A percentile compares a stretch with the other conserved stretches of the same genome.
Evolutionary conservation across 129 eudicot genomes (phyloP).

Genomic region (Tagetes erecta): DNA sequence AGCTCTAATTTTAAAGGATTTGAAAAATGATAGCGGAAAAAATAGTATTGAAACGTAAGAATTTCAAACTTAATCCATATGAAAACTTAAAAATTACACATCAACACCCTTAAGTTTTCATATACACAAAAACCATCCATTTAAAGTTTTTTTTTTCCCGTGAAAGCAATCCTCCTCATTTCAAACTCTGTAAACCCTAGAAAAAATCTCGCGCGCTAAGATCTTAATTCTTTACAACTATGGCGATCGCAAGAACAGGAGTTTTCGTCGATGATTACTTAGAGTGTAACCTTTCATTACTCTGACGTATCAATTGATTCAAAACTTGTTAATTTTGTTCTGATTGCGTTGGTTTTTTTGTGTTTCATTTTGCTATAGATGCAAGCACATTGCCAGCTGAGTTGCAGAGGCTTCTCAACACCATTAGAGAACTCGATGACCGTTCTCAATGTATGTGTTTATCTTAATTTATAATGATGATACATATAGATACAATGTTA

Average conservation of each 20-base stretch:
- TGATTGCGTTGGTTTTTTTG: slow-evolving; percentile 16
- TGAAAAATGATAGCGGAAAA: too few species aligned
- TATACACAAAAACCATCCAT: not conserved
- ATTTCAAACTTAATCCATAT: too few species aligned
- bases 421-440: slow-evolving; percentile 89
- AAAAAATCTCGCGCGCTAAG: slow-evolving; percentile 22
- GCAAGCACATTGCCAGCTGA: slow-evolving; percentile 97
- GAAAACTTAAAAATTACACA: too few species aligned
- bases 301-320: not conserved
- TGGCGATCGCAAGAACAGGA: slow-evolving; percentile 97
- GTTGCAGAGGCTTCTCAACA: slow-evolving; percentile 96
- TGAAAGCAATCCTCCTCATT: slow-evolving; percentile 6
- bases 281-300: slow-evolving; percentile 60
- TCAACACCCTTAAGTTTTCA: too few species aligned
- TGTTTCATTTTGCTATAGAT: slow-evolving; percentile 42
- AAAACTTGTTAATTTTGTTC: not conserved
- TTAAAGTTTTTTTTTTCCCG: not conserved
- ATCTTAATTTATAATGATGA: not conserved
- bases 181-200: slow-evolving; percentile 42
- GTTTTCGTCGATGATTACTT: slow-evolving; percentile 95
- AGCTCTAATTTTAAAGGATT: too few species aligned
- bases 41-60: too few species aligned
- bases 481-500: not conserved
- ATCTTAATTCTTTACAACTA: slow-evolving; percentile 20
- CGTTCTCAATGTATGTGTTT: slow-evolving; percentile 78